Conservation (phyloP, 257 asterid genomes). For the Solanum lignicaule region DNA sequence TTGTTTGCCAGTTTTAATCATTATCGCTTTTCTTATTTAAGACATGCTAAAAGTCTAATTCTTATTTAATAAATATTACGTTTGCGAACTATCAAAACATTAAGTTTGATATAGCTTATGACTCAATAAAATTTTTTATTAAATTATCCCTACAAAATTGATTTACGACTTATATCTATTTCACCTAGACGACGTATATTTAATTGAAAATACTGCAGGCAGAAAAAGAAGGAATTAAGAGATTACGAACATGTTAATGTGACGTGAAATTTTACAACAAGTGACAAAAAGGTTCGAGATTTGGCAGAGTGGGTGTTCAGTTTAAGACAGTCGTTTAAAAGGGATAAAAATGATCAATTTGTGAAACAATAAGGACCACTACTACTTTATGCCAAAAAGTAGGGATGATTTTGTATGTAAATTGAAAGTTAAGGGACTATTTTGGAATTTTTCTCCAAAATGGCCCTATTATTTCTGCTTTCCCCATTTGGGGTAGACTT, state of each 20-base stretch:
- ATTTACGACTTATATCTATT: not conserved
- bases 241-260: not conserved
- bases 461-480: not conserved
- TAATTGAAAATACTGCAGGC: not conserved
- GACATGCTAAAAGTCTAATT: not conserved
- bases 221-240: not conserved
- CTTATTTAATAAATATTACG: not conserved
- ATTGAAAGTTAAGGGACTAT: not conserved
- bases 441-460: not conserved
- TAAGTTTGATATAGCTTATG: not conserved
- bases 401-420: not conserved
- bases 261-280: not conserved
- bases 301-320: not conserved
- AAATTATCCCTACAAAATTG: not conserved
- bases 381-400: not conserved
- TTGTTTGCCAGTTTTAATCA: not conserved
- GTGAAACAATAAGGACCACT: not conserved
- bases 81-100: not conserved
- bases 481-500: not conserved
- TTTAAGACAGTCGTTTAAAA: not conserved
- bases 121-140: not conserved
- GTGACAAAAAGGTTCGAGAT: not conserved
- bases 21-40: not conserved
- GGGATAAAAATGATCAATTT: not conserved
- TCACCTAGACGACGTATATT: not conserved